Evolutionary conservation across 1,284 basidiomycete genomes (phyloP), one percentile per base, ranked within the genome.

Genomic region (Porodaedalea pini): DNA sequence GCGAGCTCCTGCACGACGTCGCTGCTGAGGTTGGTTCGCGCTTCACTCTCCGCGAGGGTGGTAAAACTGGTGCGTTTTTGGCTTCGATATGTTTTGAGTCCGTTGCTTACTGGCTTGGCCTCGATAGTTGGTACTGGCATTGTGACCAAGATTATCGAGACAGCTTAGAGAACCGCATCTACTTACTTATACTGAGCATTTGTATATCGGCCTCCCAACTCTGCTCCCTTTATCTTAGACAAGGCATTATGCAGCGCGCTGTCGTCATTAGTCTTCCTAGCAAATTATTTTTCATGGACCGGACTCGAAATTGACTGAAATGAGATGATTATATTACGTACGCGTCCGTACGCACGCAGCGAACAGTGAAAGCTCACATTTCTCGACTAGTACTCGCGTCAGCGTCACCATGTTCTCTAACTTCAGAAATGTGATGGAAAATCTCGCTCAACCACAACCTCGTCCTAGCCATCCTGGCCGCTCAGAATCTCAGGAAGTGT

Each of bases 1-100:
- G 91, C 67, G 80, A 86, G 48, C 82, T 99, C 43, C 81, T 89
- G 31, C 86, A 90, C 70, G 93, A 98, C 71, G 86, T 98, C 63
- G 94, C 94, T 41, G 83, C 94, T 57, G 96, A 99, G 75, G 80
- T 86, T 64, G 95, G 96, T 60, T 90, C 90, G 65, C 87, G 86
- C 57, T 99, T 99, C 79, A 99, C 97, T 23, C 86, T 99, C 60
- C 90, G 97, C 68, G 97, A 99, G 75, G 95, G 94, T 67, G 93
- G 94, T 68, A 94, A 87, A 78, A 98, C 96, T 37, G 79, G 88
- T 90, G 71, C 75, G 87, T 78, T 29, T 31, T n/a, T 54, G 5
- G 31, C 23, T n/a, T n/a, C 53, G 48, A 23, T 25, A 11, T 37
- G 44, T 11, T 4, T n/a, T 49, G 41, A 37, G 44, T 57, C 8